Conservation (phyloP, 2,329 filamentous ascomycete species). For the Fusarium haematococcum region DNA sequence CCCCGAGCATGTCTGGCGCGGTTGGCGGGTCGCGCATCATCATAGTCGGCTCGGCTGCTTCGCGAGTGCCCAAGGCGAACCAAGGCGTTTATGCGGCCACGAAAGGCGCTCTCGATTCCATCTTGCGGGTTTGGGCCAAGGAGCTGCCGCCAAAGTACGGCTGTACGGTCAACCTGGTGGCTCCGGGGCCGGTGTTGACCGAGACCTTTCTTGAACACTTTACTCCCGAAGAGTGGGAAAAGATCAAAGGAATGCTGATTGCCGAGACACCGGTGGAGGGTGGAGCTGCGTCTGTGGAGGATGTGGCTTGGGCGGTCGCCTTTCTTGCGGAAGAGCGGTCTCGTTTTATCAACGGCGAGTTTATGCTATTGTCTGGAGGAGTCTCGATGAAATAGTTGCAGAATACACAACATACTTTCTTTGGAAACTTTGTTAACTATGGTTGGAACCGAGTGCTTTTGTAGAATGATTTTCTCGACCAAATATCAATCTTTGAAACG, state of each 20-base stretch:
- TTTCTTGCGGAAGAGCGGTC: conserved; percentile 14
- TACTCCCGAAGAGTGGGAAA: conserved; percentile 2
- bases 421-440: background rate
- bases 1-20: conserved; percentile 7
- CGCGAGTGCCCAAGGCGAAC: conserved; percentile 9
- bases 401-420: background rate
- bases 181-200: conserved; percentile 17
- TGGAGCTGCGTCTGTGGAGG: conserved; percentile 2
- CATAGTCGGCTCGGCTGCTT: conserved; percentile 15
- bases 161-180: conserved; percentile 25
- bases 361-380: conserved; percentile 11
- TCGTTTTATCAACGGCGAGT: conserved; percentile 15
- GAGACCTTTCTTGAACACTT: conserved; percentile 10
- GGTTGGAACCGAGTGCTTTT: no score
- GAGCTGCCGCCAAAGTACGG: conserved; percentile 26
- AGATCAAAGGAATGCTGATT: background rate
- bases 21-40: conserved; percentile 10
- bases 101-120: conserved; percentile 11
- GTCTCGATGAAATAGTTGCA: background rate
- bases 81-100: conserved; percentile 11
- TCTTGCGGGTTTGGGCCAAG: conserved; percentile 8
- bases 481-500: no score
- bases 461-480: no score
- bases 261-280: conserved; percentile 7
- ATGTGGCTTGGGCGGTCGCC: conserved; percentile 12